phyloP scores from a whole-genome alignment of 2,329 filamentous ascomycete species.

The Endothia cerciana region DNA sequence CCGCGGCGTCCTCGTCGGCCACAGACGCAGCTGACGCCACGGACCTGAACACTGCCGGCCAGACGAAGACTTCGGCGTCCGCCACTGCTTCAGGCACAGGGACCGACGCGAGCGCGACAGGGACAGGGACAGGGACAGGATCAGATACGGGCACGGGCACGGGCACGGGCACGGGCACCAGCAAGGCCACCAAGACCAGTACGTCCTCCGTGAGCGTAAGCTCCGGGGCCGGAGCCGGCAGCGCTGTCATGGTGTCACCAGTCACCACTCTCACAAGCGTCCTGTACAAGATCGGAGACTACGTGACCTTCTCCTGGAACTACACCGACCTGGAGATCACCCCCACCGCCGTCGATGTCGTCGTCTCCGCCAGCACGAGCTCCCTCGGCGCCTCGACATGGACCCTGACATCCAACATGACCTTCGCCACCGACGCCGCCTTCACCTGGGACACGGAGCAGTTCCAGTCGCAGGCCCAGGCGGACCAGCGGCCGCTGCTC shows the following conservation, averaged over 20 bases:
- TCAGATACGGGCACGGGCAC: slow-evolving; percentile 32
- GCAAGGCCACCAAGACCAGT: slow-evolving; percentile 27
- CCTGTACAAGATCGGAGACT: slow-evolving; percentile 64
- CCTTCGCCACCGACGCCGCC: slow-evolving; percentile 53
- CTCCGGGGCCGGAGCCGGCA: slow-evolving; percentile 52
- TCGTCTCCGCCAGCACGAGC: slow-evolving; percentile 58
- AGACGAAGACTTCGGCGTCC: slow-evolving; percentile 33
- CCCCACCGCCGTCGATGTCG: slow-evolving; percentile 63
- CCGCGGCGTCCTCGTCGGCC: slow-evolving; percentile 28
- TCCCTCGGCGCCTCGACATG: slow-evolving; percentile 49
- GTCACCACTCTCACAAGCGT: slow-evolving; percentile 48
- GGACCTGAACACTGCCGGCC: slow-evolving; percentile 47
- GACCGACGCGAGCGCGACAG: slow-evolving; percentile 33
- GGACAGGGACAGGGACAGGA: slow-evolving; percentile 22
- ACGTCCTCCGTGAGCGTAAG: slow-evolving; percentile 43
- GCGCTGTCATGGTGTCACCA: slow-evolving; percentile 58
- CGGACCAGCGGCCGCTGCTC: slow-evolving; percentile 48
- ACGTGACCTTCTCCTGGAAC: slow-evolving; percentile 66
- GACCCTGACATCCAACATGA: slow-evolving; percentile 68
- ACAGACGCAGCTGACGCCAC: slow-evolving; percentile 38
- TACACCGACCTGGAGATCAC: slow-evolving; percentile 63
- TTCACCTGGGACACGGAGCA: slow-evolving; percentile 63
- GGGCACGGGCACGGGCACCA: slow-evolving; percentile 30
- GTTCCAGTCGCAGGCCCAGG: slow-evolving; percentile 50
- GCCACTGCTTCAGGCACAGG: slow-evolving; percentile 35